Percentiles rank a stretch among this genome's conserved stretches.
These are phyloP conservation scores for Funneliformis caledonium DNA, from an alignment of 371 early-diverging fungal species.

Conservation along the genomic window DNA sequence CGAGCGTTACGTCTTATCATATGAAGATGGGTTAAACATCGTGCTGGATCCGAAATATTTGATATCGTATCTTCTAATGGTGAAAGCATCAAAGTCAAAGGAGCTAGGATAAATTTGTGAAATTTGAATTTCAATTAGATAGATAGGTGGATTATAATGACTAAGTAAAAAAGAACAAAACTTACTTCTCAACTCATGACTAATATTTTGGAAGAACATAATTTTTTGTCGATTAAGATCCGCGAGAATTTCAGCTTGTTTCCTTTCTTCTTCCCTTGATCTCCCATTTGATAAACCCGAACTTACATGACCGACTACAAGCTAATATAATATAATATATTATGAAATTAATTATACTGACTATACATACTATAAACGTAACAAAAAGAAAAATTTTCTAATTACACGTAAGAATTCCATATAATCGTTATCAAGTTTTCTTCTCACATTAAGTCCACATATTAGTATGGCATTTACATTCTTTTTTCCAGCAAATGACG, in stretches of 20 bases:
- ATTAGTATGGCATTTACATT: conserved; percentile 45
- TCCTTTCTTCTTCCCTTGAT: conserved; percentile 48
- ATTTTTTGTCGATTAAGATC: conserved; percentile 53
- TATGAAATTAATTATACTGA: not conserved
- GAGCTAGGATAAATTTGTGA: not conserved
- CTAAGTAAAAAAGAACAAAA: not conserved
- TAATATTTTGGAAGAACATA: conserved; percentile 51
- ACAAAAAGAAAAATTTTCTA: not conserved
- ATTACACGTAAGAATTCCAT: conserved; percentile 44
- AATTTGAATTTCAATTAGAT: not conserved
- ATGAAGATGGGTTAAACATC: not conserved
- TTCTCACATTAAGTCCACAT: conserved; percentile 47
- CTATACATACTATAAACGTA: not conserved
- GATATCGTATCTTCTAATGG: conserved; percentile 27
- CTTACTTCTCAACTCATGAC: conserved; percentile 48
- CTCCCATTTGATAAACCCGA: conserved; percentile 16
- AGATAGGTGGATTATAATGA: not conserved
- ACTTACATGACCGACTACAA: conserved; percentile 40
- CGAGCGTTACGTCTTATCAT: conserved; percentile 16
- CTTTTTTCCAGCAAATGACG: conserved; percentile 43
- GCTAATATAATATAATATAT: conserved; percentile 22
- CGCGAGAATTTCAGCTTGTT: conserved; percentile 45
- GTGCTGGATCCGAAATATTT: not conserved
- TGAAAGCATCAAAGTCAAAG: conserved; percentile 34
- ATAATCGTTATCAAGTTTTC: conserved; percentile 46